Conservation (phyloP, 2,329 filamentous ascomycete genomes). For the Hymenoscyphus salicellus region DNA sequence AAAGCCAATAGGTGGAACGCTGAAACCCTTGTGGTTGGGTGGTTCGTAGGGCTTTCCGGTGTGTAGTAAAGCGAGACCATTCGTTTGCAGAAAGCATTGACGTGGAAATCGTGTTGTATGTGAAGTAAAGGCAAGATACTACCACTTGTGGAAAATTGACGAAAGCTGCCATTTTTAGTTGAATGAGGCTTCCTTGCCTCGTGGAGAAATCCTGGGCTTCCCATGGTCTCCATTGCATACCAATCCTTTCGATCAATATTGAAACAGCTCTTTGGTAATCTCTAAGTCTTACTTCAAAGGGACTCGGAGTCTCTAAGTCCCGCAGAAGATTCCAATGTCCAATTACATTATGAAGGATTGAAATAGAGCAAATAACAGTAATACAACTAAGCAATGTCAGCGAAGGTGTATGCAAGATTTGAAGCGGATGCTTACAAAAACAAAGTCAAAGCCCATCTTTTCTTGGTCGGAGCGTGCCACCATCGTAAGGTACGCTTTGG, state of each 20-base stretch:
- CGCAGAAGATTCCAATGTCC: not conserved
- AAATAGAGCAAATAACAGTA: not conserved
- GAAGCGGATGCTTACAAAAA: conserved; percentile 9
- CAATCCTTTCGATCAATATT: not conserved
- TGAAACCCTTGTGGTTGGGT: not conserved
- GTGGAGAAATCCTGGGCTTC: not conserved
- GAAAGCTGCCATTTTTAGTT: not conserved
- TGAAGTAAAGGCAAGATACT: not conserved
- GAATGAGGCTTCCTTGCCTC: not conserved
- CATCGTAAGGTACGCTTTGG: conserved; percentile 12
- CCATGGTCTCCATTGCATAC: not conserved
- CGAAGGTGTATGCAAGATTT: not conserved
- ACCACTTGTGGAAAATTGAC: conserved; percentile 5
- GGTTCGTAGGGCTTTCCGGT: not conserved
- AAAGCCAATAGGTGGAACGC: conserved; percentile 3
- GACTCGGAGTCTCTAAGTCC: not conserved
- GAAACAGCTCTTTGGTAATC: not conserved
- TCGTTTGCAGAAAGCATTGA: conserved; percentile 1
- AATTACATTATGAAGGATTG: not conserved
- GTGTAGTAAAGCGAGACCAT: not conserved
- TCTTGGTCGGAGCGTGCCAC: conserved; percentile 21
- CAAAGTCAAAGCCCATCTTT: conserved; percentile 20
- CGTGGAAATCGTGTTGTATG: not conserved
- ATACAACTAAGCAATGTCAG: not conserved
- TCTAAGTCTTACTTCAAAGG: not conserved